Percentiles rank a stretch among this genome's conserved stretches.
These are phyloP conservation scores for Citrullus colocynthis DNA, from an alignment of 306 rosid species.

Conservation along the genomic window DNA sequence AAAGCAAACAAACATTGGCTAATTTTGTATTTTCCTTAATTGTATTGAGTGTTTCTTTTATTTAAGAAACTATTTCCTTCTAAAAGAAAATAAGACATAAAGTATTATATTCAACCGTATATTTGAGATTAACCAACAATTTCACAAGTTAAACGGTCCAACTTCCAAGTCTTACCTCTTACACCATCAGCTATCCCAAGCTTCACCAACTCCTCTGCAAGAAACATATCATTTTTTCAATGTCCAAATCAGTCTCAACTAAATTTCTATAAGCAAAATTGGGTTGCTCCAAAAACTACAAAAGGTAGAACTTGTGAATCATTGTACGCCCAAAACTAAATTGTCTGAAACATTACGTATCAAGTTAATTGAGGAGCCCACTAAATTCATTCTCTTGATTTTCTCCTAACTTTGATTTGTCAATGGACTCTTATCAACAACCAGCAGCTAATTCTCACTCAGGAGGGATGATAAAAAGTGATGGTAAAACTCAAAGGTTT, in stretches of 20 bases:
- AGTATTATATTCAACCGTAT: no score
- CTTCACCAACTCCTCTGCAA: constrained; percentile 75
- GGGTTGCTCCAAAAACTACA: neutral
- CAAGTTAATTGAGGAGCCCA: neutral
- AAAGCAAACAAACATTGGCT: no score
- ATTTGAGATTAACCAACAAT: neutral
- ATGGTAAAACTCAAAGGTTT: no score
- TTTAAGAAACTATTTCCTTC: no score
- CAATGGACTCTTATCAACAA: no score
- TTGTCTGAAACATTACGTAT: neutral
- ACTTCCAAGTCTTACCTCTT: constrained; percentile 45
- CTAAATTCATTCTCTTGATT: neutral
- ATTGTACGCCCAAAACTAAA: neutral
- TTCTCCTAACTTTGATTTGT: neutral
- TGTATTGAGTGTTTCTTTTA: no score
- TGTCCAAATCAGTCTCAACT: neutral
- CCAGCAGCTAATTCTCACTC: no score
- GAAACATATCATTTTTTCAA: constrained; percentile 1
- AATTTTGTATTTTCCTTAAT: no score
- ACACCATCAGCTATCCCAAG: constrained; percentile 87
- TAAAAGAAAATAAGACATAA: no score
- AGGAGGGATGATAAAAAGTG: no score
- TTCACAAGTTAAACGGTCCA: neutral
- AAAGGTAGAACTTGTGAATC: neutral
- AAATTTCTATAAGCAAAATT: neutral